phyloP scores from a whole-genome alignment of 2,329 filamentous ascomycete species.

The Fusarium coicis region DNA sequence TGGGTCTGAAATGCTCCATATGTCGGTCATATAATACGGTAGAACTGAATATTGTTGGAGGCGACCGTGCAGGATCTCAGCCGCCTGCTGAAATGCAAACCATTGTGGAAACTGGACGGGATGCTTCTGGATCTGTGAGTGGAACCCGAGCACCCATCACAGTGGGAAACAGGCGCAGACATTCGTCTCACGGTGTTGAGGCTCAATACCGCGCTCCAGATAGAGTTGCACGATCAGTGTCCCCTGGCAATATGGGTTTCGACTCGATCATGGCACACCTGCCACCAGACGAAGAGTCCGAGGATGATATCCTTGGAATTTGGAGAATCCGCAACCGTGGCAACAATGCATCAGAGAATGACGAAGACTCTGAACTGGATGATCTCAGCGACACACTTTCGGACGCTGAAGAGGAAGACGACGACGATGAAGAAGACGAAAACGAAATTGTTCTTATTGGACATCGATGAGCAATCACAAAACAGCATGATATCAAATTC shows the following conservation, averaged over 20 bases:
- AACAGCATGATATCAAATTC: slow-evolving; percentile 5
- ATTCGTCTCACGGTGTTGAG: slow-evolving; percentile 53
- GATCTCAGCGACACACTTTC: slow-evolving; percentile 54
- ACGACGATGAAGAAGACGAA: slow-evolving; percentile 64
- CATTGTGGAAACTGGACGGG: slow-evolving; percentile 10
- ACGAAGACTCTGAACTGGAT: slow-evolving; percentile 60
- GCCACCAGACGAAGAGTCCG: slow-evolving; percentile 58
- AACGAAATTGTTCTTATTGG: slow-evolving; percentile 63
- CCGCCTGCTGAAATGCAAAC: slow-evolving; percentile 37
- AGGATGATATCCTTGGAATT: slow-evolving; percentile 67
- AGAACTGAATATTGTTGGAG: slow-evolving; percentile 69
- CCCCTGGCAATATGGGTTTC: slow-evolving; percentile 49
- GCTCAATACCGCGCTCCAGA: slow-evolving; percentile 50
- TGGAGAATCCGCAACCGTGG: slow-evolving; percentile 61
- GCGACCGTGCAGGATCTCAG: slow-evolving; percentile 45
- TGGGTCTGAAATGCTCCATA: slow-evolving; percentile 87
- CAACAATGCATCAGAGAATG: slow-evolving; percentile 60
- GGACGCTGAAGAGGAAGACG: slow-evolving; percentile 56
- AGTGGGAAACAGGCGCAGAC: slow-evolving; percentile 49
- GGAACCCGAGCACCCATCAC: slow-evolving; percentile 26
- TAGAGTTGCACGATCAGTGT: slow-evolving; percentile 58
- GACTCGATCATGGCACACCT: slow-evolving; percentile 43
- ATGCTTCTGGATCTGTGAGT: slow-evolving; percentile 19
- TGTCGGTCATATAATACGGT: slow-evolving; percentile 78
- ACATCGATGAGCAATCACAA: slow-evolving; percentile 53